These are phyloP conservation scores for Blastocystis sp. DNA, from an alignment of 352 stramenopile genomes.

Conservation along the genomic window DNA sequence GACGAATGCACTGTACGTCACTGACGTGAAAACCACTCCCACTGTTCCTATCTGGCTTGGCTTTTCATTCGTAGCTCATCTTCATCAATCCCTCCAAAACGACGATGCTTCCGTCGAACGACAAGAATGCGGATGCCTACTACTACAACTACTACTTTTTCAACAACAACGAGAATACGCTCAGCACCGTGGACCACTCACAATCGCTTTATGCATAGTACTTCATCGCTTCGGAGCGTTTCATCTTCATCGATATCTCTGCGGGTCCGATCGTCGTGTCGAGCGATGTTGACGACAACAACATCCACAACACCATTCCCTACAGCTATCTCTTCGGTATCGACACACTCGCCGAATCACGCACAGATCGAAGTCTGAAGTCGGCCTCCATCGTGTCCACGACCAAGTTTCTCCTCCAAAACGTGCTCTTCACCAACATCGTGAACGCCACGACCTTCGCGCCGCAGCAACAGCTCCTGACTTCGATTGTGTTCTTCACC, in stretches of 20 bases:
- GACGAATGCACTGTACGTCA: neutral
- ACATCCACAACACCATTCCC: constrained; percentile 54
- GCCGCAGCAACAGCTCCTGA: neutral
- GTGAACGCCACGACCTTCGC: constrained; percentile 27
- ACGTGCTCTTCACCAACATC: constrained; percentile 58
- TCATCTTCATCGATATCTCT: constrained; percentile 35
- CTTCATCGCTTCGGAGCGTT: constrained; percentile 15
- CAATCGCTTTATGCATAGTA: neutral
- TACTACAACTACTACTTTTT: constrained; percentile 66
- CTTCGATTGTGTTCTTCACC: constrained; percentile 48
- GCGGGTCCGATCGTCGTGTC: constrained; percentile 21
- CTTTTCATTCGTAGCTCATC: constrained; percentile 28
- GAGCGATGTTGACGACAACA: constrained; percentile 42
- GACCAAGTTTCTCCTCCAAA: neutral
- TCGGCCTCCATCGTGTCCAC: constrained; percentile 3
- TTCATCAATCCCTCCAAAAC: constrained; percentile 58
- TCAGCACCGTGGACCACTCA: neutral
- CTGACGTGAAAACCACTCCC: neutral
- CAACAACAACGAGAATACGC: constrained; percentile 57
- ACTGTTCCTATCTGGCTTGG: neutral
- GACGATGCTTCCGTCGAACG: constrained; percentile 22
- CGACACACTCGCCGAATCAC: neutral
- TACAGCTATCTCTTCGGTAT: constrained; percentile 39
- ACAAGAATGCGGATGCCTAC: constrained; percentile 51
- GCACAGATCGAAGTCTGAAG: constrained; percentile 37